Evolutionary conservation across 129 eudicot genomes (phyloP), one percentile per base, ranked within the genome.

Genomic region (Solidago caesia): DNA sequence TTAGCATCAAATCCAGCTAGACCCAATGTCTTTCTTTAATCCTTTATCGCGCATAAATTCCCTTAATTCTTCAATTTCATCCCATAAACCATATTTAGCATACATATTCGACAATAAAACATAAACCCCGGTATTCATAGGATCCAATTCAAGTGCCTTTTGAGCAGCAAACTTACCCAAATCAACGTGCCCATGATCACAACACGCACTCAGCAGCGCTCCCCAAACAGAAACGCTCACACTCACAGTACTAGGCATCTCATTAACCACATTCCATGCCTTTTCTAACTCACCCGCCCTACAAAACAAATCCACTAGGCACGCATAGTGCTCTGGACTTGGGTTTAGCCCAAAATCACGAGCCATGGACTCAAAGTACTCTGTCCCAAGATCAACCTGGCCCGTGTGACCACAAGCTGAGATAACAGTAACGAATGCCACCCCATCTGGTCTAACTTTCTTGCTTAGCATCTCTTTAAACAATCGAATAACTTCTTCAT

Each of bases 381-480:
- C 80, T 9, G 84, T 44, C 0, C 96, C 98, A 62, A 90, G 87
- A 75, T 80, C 83, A 70, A 89, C 88, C 76, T 87, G 89, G 29
- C 98, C 96, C 6, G 90, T 89, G 84, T 87, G 96, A 65, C 85
- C 68, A 80, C 96, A 89, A 52, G 95, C 90, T 0, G 95, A 92
- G 55, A 89, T 86, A 1, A 86, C 95, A 0, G 87, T 77, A 46
- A 92, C 80, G 66, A 84, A 89, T 58, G 90, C 87, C 61, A 87
- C 88, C 44, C 83, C 89, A 77, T 92, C 98, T 4, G 98, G 96
- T 52, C 72, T 89, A 55, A 89, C 63, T 56, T 88, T 90, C 72
- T 76, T 87, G 6, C 2, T n/a, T 12, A 86, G 70, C 96, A 90
- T 93, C 39, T 83, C 80, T 55, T 80, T 67, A 52, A 82, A 90